Conservation (phyloP, 352 stramenopile genomes). For the Phytopythium oedochilum region DNA sequence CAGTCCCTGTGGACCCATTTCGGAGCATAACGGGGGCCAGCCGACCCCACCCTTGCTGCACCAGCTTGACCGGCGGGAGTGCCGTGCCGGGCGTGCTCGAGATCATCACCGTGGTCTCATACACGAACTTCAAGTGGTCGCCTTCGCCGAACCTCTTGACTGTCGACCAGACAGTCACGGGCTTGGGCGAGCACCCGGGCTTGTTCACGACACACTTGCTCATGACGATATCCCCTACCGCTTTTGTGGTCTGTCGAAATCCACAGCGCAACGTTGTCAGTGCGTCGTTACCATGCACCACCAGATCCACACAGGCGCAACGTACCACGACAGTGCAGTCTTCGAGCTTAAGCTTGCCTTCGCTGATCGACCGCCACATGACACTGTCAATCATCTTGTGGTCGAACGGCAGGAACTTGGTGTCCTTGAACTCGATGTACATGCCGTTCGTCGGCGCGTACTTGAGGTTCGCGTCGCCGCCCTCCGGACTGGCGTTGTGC, state of each 20-base stretch:
- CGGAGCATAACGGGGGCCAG: slow-evolving; percentile 11
- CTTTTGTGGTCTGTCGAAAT: slow-evolving; percentile 9
- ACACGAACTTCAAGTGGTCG: slow-evolving; percentile 13
- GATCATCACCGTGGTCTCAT: slow-evolving; percentile 10
- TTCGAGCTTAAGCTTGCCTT: slow-evolving; percentile 23
- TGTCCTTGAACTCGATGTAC: slow-evolving; percentile 29
- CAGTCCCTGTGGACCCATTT: slow-evolving; percentile 17
- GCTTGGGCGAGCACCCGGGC: not conserved
- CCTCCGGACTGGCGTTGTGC: slow-evolving; percentile 9
- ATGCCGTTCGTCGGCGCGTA: slow-evolving; percentile 18
- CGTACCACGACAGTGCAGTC: slow-evolving; percentile 10
- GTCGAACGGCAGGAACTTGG: slow-evolving; percentile 31
- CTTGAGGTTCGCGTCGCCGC: slow-evolving; percentile 16
- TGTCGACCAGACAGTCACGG: slow-evolving; percentile 12
- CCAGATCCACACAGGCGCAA: not conserved
- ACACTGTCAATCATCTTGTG: slow-evolving; percentile 20
- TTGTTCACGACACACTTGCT: slow-evolving; percentile 10
- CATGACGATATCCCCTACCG: slow-evolving; percentile 11
- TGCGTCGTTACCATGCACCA: not conserved
- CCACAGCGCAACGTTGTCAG: too few species aligned
- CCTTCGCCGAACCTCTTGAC: slow-evolving; percentile 22
- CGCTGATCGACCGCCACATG: slow-evolving; percentile 22
- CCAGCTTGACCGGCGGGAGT: slow-evolving; percentile 11
- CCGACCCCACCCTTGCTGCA: slow-evolving; percentile 18
- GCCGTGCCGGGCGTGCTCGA: not conserved